Percentiles rank a stretch among this genome's conserved stretches.
These are phyloP conservation scores for Fusarium phyllophilum DNA, from an alignment of 2,329 filamentous ascomycete species.

Conservation along the genomic window DNA sequence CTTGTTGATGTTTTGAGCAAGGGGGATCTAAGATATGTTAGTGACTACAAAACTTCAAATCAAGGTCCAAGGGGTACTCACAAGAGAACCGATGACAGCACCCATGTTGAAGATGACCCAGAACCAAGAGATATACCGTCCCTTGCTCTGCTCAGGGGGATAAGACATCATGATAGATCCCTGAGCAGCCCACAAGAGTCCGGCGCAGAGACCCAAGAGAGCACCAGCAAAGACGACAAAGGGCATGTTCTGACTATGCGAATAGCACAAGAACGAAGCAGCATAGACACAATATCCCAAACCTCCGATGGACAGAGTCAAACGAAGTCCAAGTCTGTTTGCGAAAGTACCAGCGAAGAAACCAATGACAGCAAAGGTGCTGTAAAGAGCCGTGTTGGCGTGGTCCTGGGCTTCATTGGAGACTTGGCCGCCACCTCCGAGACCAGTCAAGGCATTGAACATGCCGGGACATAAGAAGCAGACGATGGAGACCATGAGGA, in stretches of 20 bases:
- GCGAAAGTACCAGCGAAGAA: slow-evolving; percentile 81
- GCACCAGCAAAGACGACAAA: slow-evolving; percentile 83
- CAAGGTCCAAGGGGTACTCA: slow-evolving; percentile 45
- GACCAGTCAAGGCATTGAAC: slow-evolving; percentile 74
- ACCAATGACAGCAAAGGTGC: slow-evolving; percentile 74
- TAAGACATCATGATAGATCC: slow-evolving; percentile 93
- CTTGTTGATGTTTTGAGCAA: slow-evolving; percentile 75
- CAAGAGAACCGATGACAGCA: slow-evolving; percentile 82
- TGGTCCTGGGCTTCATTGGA: slow-evolving; percentile 66
- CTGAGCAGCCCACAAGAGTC: slow-evolving; percentile 84
- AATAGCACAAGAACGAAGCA: slow-evolving; percentile 75
- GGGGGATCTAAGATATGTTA: slow-evolving; percentile 63
- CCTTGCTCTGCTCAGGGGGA: slow-evolving; percentile 82
- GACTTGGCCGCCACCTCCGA: slow-evolving; percentile 69
- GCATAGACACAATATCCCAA: slow-evolving; percentile 82
- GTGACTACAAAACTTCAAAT: background rate
- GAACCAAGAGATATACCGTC: slow-evolving; percentile 88
- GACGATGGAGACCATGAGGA: slow-evolving; percentile 70
- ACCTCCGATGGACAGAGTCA: slow-evolving; percentile 76
- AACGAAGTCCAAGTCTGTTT: slow-evolving; percentile 77
- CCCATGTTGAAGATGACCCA: slow-evolving; percentile 97
- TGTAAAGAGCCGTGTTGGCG: slow-evolving; percentile 77
- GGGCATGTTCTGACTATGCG: slow-evolving; percentile 72
- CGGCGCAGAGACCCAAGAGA: slow-evolving; percentile 80
- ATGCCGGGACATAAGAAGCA: slow-evolving; percentile 76